Evolutionary conservation across 257 asterid genomes (phyloP), one percentile per base, ranked within the genome.

Genomic region (Paulownia fortunei): DNA sequence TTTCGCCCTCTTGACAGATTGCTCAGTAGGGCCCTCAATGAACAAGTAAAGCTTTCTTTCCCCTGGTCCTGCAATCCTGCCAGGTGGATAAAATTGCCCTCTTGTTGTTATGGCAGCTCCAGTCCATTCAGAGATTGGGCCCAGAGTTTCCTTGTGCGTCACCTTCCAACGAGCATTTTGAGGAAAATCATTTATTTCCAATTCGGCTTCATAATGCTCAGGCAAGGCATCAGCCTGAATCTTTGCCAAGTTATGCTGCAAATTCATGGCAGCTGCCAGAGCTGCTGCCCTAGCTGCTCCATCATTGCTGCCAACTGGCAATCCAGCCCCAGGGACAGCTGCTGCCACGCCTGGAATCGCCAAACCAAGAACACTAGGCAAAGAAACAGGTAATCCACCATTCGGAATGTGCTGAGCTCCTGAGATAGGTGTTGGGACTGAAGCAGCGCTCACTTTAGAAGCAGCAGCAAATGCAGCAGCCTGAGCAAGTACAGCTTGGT

Each of bases 131-230:
- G 98, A 92, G 18, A 94, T 94, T 7, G 98, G 98, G 39, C 97
- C 97, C 62, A 94, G 80, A 12, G 98, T 94, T 74, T 94, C 98
- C 83, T 94, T 94, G 82, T 94, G 98, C 0, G 98, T 94, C 76
- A 94, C 97, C 88, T 90, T 94, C 98, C 98, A 94, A 21, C 98
- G 94, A 37, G 98, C 97, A 84, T 94, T 90, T 83, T 94, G 98
- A 1, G 97, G 98, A 37, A 94, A 94, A 80, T 94, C 97, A 47
- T 94, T 94, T 27, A 94, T 94, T 77, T 94, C 98, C 87, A 94
- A 78, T 69, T 92, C 98, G 1, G 97, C 98, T 74, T 89, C 97
- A 70, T 89, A 94, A 78, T 92, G 97, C 77, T 90, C 97, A 12
- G 97, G 97, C 89, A 92, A 62, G 24, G 94, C 93, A 80, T 89